Conservation (phyloP, 2,329 filamentous ascomycete species). For the Hymenoscyphus scutula region DNA sequence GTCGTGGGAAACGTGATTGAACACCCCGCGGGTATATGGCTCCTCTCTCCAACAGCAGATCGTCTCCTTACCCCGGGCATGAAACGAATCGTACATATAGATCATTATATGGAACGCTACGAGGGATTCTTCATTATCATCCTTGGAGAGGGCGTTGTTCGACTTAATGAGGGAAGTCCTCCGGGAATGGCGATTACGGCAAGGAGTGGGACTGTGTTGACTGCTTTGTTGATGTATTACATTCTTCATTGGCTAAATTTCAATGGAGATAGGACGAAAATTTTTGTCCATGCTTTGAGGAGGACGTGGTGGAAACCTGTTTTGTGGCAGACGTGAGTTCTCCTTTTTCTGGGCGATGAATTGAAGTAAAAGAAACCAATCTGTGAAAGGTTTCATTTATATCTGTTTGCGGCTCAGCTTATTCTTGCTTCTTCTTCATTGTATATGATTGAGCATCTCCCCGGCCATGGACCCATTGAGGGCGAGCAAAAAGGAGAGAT, state of each 20-base stretch:
- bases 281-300: conserved; percentile 22
- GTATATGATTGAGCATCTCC: conserved; percentile 18
- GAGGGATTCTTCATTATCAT: conserved; percentile 27
- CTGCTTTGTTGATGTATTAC: conserved; percentile 21
- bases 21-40: conserved; percentile 18
- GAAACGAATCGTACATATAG: conserved; percentile 13
- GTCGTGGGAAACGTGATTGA: conserved; percentile 19
- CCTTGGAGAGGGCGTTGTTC: conserved; percentile 24
- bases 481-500: no score
- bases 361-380: neutral
- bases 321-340: conserved; percentile 21
- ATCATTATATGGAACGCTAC: conserved; percentile 21
- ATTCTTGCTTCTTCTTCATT: conserved; percentile 21
- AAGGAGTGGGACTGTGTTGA: conserved; percentile 17
- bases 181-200: conserved; percentile 18
- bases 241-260: conserved; percentile 26
- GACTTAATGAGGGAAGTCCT: conserved; percentile 23
- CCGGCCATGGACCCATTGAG: neutral
- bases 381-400: conserved; percentile 16
- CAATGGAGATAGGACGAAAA: conserved; percentile 22
- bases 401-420: conserved; percentile 20
- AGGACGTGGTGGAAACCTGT: conserved; percentile 23
- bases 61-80: conserved; percentile 15
- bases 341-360: neutral
- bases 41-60: conserved; percentile 18